Evolutionary conservation across 352 stramenopile species (phyloP), one percentile per base, ranked within the genome.

Genomic region (Phytophthora colocasiae): DNA sequence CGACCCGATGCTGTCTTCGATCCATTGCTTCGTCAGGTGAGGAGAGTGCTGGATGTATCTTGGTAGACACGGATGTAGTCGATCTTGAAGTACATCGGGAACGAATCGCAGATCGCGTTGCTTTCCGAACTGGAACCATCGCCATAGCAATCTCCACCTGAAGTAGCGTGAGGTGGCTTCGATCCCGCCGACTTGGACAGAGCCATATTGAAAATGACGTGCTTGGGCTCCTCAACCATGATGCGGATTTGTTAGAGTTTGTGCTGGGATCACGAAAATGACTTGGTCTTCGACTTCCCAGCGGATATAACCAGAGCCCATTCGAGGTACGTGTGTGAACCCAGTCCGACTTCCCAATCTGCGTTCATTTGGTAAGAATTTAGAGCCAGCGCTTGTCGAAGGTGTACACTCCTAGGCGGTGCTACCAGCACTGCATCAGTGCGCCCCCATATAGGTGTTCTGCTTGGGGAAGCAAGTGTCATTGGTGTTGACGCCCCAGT

Each of bases 21-120:
- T 31, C 27, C 27, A 7, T 31, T 31, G 4, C 22, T 22, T 22
- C 22, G 22, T 22, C 22, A 1, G 22, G 22, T 22, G 22, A 22
- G 22, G 22, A 22, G 22, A 19, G 19, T 1, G 19, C 19, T 19
- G 19, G 19, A 19, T 19, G 19, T 19, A 19, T 19, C 19, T 19
- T 19, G 19, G 19, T 19, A n/a, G n/a, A n/a, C 19, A 22, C 49
- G 48, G 10, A 56, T 44, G 31, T 41, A 56, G 31, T 44, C 31
- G 36, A 44, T 40, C 27, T 31, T 31, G 27, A 31, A 29, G 36
- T 56, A 32, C 49, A 44, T 56, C 19, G 31, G 19, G 14, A 44
- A 38, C 38, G 17, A 57, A 12, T 45, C 22, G 3, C 19, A 38
- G n/a, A 38, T 50, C 5, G 44, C 7, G 36, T 43, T 39, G 14